Conservation (phyloP, 352 stramenopile genomes). For the Phytopythium mirpurense region DNA sequence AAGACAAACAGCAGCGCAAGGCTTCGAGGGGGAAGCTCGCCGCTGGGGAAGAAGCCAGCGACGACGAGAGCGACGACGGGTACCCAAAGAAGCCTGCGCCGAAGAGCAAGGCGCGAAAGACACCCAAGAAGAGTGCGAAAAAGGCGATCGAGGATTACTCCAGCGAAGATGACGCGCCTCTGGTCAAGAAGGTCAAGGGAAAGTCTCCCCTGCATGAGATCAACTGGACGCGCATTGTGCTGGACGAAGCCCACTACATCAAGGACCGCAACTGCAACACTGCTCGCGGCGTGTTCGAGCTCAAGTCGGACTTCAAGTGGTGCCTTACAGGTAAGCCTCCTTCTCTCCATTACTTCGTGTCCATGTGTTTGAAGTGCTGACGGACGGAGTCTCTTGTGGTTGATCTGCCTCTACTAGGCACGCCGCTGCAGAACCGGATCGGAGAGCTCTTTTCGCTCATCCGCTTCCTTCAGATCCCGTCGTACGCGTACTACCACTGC, state of each 20-base stretch:
- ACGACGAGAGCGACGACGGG: constrained; percentile 44
- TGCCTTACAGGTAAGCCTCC: constrained; percentile 90
- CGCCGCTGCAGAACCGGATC: constrained; percentile 94
- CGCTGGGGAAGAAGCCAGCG: constrained; percentile 54
- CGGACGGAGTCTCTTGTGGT: neutral
- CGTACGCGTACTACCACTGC: constrained; percentile 98
- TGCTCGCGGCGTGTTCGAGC: constrained; percentile 94
- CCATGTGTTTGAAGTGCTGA: too few relatives aligned
- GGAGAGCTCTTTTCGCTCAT: constrained; percentile 96
- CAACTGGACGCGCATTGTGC: constrained; percentile 95
- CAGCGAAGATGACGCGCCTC: constrained; percentile 18
- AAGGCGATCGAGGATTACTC: constrained; percentile 22
- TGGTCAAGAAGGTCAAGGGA: constrained; percentile 30
- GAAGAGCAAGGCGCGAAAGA: constrained; percentile 28
- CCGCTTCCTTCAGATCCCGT: constrained; percentile 96
- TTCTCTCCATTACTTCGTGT: neutral
- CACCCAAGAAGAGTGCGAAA: constrained; percentile 16
- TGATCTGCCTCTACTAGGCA: constrained; percentile 30
- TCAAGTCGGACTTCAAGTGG: constrained; percentile 97
- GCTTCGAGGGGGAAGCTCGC: constrained; percentile 44
- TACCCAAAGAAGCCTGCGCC: constrained; percentile 45
- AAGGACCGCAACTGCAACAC: constrained; percentile 94
- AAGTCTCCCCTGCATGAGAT: constrained; percentile 91
- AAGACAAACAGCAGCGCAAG: constrained; percentile 83
- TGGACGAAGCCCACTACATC: constrained; percentile 96